phyloP scores from a whole-genome alignment of 2,329 filamentous ascomycete species.

The Aureobasidium leucospermi region DNA sequence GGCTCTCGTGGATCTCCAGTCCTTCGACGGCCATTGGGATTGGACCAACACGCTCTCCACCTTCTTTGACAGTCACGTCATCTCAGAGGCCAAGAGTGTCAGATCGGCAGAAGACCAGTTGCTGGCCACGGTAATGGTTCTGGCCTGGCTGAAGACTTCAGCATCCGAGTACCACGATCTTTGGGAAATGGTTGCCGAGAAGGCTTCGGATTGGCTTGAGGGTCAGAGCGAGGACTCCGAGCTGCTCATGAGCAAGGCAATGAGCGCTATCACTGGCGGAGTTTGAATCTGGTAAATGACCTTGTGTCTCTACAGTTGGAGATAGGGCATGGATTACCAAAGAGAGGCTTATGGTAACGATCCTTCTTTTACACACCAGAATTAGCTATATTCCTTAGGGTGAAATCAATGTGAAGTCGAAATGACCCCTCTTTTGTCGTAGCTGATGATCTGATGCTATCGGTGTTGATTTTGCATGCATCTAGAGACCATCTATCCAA shows the following conservation, averaged over 20 bases:
- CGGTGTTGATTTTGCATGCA: too few species aligned
- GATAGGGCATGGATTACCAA: rapidly evolving
- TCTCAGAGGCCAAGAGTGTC: slow-evolving; percentile 11
- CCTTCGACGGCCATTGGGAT: slow-evolving; percentile 49
- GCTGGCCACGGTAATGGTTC: slow-evolving; percentile 35
- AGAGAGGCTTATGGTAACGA: not conserved
- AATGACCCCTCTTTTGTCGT: too few species aligned
- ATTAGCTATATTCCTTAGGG: too few species aligned
- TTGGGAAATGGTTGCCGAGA: slow-evolving; percentile 59
- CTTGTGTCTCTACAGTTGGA: not conserved
- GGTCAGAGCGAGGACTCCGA: not conserved
- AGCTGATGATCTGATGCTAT: too few species aligned
- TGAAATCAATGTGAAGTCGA: too few species aligned
- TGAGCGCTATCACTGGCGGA: not conserved
- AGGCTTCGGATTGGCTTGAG: slow-evolving; percentile 48
- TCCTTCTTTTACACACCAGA: too few species aligned
- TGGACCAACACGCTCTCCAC: slow-evolving; percentile 26
- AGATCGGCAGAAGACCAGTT: slow-evolving; percentile 13
- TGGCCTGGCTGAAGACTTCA: slow-evolving; percentile 44
- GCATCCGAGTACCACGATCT: slow-evolving; percentile 42
- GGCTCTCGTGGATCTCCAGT: slow-evolving; percentile 47
- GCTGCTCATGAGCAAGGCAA: not conserved
- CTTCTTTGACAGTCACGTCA: slow-evolving; percentile 16
- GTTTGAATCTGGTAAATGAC: not conserved
- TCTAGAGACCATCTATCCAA: too few species aligned